Conservation (phyloP, 164 flowering plant species). For the Brasenia schreberi region DNA sequence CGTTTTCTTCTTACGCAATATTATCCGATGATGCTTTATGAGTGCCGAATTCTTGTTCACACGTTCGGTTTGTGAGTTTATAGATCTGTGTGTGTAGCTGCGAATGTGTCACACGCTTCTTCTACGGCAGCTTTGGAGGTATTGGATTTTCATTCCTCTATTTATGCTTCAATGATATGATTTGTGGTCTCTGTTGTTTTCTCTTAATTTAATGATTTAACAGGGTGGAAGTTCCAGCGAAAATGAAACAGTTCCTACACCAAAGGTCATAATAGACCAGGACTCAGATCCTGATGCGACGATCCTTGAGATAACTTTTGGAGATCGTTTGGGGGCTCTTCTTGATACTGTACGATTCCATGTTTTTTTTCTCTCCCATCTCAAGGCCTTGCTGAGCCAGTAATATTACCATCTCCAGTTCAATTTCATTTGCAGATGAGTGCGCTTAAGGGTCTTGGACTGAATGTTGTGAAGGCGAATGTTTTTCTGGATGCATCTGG, state of each 20-base stretch:
- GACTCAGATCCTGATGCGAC: slow-evolving; percentile 92
- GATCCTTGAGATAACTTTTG: slow-evolving; percentile 87
- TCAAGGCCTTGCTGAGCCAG: not conserved
- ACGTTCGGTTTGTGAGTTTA: not conserved
- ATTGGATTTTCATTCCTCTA: slow-evolving; percentile 5
- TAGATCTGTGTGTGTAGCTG: not conserved
- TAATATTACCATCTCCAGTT: not conserved
- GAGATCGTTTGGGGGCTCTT: slow-evolving; percentile 95
- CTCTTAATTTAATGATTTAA: slow-evolving; percentile 5
- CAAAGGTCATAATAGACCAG: slow-evolving; percentile 82
- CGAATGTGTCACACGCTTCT: slow-evolving; percentile 25
- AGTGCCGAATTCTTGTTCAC: not conserved
- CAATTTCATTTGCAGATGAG: slow-evolving; percentile 55
- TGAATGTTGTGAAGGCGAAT: slow-evolving; percentile 91
- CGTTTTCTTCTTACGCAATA: too few relatives aligned
- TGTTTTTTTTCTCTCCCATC: not conserved
- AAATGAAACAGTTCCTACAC: slow-evolving; percentile 63
- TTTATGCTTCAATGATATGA: not conserved
- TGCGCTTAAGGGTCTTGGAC: slow-evolving; percentile 81
- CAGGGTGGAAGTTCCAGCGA: slow-evolving; percentile 62
- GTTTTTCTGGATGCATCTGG: slow-evolving; percentile 94
- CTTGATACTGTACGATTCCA: slow-evolving; percentile 62
- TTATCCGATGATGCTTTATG: too few relatives aligned
- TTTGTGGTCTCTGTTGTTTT: not conserved
- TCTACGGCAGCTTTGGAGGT: slow-evolving; percentile 71